Percentiles rank a stretch among this genome's conserved stretches.
phyloP scores from a whole-genome alignment of 768 basidiomycete species.

The Termitomyces sp. region DNA sequence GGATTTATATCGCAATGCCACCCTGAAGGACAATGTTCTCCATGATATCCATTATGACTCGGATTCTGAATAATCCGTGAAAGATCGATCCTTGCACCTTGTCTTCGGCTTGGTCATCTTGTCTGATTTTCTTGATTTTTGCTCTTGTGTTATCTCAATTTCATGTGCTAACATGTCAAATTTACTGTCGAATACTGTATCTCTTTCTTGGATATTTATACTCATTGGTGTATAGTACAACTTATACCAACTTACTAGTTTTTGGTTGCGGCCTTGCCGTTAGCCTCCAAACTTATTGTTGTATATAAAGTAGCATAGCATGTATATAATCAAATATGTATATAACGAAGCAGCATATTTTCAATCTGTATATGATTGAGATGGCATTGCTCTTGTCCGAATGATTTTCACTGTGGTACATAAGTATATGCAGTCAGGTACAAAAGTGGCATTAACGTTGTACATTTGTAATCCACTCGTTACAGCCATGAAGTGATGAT shows the following conservation, averaged over 20 bases:
- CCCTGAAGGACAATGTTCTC: not conserved
- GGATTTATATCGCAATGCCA: not conserved
- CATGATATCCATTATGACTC: not conserved
- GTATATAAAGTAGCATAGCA: not conserved
- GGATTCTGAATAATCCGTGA: not conserved
- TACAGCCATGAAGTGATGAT: too few species aligned
- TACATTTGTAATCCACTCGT: too few species aligned
- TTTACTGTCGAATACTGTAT: not conserved
- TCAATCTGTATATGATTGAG: not conserved
- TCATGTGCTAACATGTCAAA: not conserved
- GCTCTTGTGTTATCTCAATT: not conserved
- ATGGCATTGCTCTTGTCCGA: not conserved
- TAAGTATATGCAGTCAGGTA: not conserved
- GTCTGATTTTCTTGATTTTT: not conserved
- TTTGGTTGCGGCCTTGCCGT: not conserved
- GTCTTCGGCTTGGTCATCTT: too few species aligned
- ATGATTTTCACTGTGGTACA: not conserved
- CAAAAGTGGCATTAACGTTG: not conserved
- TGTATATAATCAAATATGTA: not conserved
- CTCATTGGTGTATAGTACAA: not conserved
- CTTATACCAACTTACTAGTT: not conserved
- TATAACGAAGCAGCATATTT: not conserved
- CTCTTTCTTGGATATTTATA: not conserved
- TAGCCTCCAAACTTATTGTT: not conserved
- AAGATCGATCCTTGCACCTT: too few species aligned